Evolutionary conservation across 345 rosid species (phyloP).

Genomic region (Orychophragmus violaceus): DNA sequence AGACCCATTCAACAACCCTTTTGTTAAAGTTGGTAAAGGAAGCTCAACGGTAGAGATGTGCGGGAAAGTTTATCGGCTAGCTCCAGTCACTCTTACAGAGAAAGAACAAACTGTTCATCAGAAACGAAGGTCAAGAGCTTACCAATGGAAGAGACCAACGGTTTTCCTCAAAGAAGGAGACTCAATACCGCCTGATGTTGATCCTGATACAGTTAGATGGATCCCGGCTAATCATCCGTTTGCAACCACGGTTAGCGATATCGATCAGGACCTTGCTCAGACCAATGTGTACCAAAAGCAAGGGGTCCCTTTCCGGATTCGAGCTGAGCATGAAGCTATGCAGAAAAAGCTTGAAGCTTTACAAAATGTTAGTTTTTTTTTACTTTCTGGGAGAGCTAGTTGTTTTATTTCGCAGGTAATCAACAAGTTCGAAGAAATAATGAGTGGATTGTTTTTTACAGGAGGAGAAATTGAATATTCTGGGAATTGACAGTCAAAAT

Average conservation of each 20-base stretch:
- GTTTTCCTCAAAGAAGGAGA: slow-evolving; percentile 92
- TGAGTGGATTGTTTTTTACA: slow-evolving; percentile 28
- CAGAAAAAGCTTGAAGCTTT: slow-evolving; percentile 81
- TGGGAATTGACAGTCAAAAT: slow-evolving; percentile 54
- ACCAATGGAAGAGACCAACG: slow-evolving; percentile 93
- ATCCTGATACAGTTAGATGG: slow-evolving; percentile 93
- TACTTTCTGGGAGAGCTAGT: neutral
- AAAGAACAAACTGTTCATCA: slow-evolving; percentile 75
- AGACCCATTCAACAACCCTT: slow-evolving; percentile 89
- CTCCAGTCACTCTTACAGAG: slow-evolving; percentile 78
- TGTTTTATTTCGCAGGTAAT: neutral
- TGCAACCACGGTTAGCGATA: slow-evolving; percentile 80
- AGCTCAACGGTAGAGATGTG: slow-evolving; percentile 86
- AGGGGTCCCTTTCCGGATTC: slow-evolving; percentile 87
- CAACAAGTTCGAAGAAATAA: neutral
- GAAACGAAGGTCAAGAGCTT: slow-evolving; percentile 91
- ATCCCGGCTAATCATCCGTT: slow-evolving; percentile 99
- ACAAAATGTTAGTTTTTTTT: slow-evolving; percentile 48
- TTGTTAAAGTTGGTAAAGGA: slow-evolving; percentile 71
- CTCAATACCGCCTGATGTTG: slow-evolving; percentile 74
- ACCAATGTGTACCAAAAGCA: slow-evolving; percentile 84
- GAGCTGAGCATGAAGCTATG: slow-evolving; percentile 90
- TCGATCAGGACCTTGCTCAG: slow-evolving; percentile 87
- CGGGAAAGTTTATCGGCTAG: slow-evolving; percentile 76
- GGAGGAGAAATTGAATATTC: slow-evolving; percentile 78